phyloP scores from a whole-genome alignment of 2,329 filamentous ascomycete species.

The Fusarium guadeloupense region DNA sequence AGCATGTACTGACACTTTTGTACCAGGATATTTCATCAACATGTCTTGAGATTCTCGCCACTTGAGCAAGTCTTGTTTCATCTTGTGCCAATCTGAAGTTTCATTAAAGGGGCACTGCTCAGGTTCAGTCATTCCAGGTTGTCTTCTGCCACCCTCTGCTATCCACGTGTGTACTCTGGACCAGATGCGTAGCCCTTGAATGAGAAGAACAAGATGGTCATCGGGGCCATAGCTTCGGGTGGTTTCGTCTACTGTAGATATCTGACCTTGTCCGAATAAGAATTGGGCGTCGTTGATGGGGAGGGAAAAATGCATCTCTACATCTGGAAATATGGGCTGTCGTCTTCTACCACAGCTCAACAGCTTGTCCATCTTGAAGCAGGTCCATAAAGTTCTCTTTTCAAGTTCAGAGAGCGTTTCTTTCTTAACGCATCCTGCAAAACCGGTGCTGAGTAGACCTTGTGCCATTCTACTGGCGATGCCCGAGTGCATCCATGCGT shows the following conservation, averaged over 20 bases:
- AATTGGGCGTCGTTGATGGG: slow-evolving; percentile 35
- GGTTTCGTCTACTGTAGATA: neutral
- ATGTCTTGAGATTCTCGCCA: slow-evolving; percentile 33
- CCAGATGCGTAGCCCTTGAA: slow-evolving; percentile 37
- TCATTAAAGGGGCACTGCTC: slow-evolving; percentile 35
- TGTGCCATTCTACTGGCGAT: slow-evolving; percentile 41
- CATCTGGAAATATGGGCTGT: slow-evolving; percentile 35
- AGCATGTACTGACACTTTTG: slow-evolving; percentile 35
- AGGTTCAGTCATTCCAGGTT: slow-evolving; percentile 32
- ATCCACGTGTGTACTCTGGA: slow-evolving; percentile 39
- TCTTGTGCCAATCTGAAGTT: slow-evolving; percentile 32
- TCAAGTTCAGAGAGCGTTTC: slow-evolving; percentile 32
- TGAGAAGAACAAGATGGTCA: slow-evolving; percentile 28
- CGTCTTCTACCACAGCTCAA: slow-evolving; percentile 37
- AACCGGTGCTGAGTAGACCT: slow-evolving; percentile 32
- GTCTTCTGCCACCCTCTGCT: slow-evolving; percentile 35
- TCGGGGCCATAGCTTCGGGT: slow-evolving; percentile 4
- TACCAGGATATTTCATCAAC: slow-evolving; percentile 35
- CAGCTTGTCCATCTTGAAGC: slow-evolving; percentile 39
- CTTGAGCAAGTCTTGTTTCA: slow-evolving; percentile 29
- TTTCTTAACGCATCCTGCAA: slow-evolving; percentile 23
- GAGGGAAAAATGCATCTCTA: slow-evolving; percentile 21
- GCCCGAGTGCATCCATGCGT: slow-evolving; percentile 41
- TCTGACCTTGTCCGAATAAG: slow-evolving; percentile 17
- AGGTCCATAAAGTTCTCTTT: slow-evolving; percentile 37